Evolutionary conservation across 192 early-diverging fungal species (phyloP).

Genomic region (Powellomyces hirtus): DNA sequence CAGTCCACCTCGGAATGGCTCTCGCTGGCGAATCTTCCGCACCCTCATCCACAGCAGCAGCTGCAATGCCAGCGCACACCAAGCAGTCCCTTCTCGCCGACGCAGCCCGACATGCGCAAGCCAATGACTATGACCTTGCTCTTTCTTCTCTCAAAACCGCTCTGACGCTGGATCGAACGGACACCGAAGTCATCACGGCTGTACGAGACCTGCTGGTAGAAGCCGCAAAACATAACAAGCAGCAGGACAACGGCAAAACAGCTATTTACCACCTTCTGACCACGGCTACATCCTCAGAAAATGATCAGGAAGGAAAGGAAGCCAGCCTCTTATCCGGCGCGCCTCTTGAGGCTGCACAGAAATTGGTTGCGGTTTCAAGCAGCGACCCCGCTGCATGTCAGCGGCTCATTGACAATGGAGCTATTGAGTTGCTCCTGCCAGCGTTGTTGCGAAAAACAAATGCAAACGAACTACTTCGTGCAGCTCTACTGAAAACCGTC

Average conservation of each 20-base stretch:
- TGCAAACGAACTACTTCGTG: background rate
- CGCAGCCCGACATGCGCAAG: background rate
- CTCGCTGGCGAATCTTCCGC: no score
- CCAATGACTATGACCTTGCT: slow-evolving; percentile 27
- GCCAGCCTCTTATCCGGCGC: background rate
- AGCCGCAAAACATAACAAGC: background rate
- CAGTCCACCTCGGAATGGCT: no score
- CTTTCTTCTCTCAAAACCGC: slow-evolving; percentile 25
- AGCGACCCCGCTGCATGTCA: background rate
- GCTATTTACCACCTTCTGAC: background rate
- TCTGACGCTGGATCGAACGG: slow-evolving; percentile 22
- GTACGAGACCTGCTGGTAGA: slow-evolving; percentile 26
- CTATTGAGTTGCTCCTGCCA: slow-evolving; percentile 12
- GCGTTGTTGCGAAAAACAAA: background rate
- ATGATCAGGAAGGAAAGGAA: background rate
- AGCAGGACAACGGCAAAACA: background rate
- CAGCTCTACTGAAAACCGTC: slow-evolving; percentile 10
- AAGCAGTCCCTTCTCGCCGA: slow-evolving; percentile 3
- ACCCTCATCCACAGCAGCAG: background rate
- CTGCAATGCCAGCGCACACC: background rate
- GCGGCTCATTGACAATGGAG: slow-evolving; percentile 12
- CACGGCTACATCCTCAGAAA: background rate
- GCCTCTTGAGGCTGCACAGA: slow-evolving; percentile 28
- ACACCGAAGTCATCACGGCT: slow-evolving; percentile 16
- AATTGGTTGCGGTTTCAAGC: slow-evolving; percentile 12